Base-by-base conservation (phyloP, 2,329 filamentous ascomycete species). In the Colletotrichum musae region DNA sequence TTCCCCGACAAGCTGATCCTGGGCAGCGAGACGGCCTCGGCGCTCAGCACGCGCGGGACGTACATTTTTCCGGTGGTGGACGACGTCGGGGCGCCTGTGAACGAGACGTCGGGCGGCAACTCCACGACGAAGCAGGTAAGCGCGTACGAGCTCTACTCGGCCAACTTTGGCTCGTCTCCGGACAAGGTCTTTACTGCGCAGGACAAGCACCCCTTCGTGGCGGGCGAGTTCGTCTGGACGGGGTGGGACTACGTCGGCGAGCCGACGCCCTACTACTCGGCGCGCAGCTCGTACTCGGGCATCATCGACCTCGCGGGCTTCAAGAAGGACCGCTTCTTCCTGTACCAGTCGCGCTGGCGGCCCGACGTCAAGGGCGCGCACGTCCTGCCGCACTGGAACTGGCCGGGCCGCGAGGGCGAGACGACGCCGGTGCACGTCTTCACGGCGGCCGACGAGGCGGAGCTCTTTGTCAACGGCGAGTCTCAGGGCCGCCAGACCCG, bases 301-400 rank as follows among this genome's bases (percentile, higher is more conserved):
- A 87, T 89, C 66, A 81, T 89, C 36, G 87, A 89, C 63, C 77
- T 89, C 6, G 87, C 87, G 0, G 87, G 87, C 0, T 89, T 89
- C 76, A 81, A 80, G 64, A 89, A 89, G 75, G 86, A 89, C 67
- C 79, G 87, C 1, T 89, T 84, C 74, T 88, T 82, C 71, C 73
- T 88, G 4, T 89, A 89, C 69, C 87, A 88, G 72, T 75, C 86
- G 0, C 82, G 85, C 7, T 89, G 87, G 87, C 77, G 82, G 3
- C 79, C 86, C 0, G 82, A 85, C 16, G 62, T 86, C 0, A 76
- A 72, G 2, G 81, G 84, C 76, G 86, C 85, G 4, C 86, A 88
- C 71, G 83, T 89, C 18, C 80, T 88, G 0, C 87, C 87, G 2
- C 87, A 88, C 73, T 89, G 87, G 87, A 87, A 79, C 16, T 89